Percentiles rank a stretch among this genome's conserved stretches.
These are phyloP conservation scores for Dothideomycetes sp. DNA, from an alignment of 2,329 filamentous ascomycete genomes.

Conservation along the genomic window DNA sequence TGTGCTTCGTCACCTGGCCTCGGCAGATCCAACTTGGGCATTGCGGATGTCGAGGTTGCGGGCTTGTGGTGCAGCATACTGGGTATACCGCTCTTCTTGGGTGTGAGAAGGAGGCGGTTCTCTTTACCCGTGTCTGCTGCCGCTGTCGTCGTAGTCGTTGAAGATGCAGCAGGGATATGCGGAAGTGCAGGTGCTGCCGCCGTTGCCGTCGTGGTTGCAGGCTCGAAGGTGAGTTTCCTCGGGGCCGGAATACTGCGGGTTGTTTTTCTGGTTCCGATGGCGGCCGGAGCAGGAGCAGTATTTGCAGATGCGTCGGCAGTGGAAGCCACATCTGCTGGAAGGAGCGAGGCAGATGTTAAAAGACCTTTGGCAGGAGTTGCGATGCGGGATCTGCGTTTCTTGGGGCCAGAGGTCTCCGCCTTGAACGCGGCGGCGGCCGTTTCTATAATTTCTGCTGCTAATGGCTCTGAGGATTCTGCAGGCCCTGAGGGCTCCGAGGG, in stretches of 20 bases:
- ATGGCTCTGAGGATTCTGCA: no score
- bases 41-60: no score
- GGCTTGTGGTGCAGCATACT: no score
- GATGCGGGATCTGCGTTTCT: conserved; percentile 20
- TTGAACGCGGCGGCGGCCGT: no score
- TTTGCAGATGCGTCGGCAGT: background rate
- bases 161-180: no score
- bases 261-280: background rate
- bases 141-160: background rate
- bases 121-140: background rate
- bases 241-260: background rate
- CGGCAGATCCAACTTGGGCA: background rate
- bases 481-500: no score
- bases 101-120: background rate
- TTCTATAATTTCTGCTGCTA: no score
- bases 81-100: background rate
- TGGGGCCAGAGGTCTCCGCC: conserved; percentile 5
- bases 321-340: conserved; percentile 12
- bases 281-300: background rate
- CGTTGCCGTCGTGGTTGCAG: background rate
- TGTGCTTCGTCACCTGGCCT: conserved; percentile 1
- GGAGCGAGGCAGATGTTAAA: conserved; percentile 18
- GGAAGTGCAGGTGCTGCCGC: no score
- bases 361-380: conserved; percentile 26
- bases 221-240: background rate